Percentiles rank a stretch among this genome's conserved stretches.
phyloP scores from a whole-genome alignment of 2,329 filamentous ascomycete genomes.

The Peltaster fructicola region DNA sequence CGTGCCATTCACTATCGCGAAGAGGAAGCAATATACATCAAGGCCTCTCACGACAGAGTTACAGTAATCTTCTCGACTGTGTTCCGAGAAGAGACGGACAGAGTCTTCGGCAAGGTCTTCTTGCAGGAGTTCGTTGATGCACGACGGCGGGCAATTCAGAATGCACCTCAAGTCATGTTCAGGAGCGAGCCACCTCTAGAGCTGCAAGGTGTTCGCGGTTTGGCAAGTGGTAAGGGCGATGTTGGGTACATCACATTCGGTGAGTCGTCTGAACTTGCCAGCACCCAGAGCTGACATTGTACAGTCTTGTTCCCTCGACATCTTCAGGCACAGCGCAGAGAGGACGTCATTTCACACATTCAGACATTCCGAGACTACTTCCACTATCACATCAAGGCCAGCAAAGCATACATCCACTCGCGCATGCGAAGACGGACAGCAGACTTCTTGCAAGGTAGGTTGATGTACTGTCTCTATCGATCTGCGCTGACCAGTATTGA shows the following conservation, averaged over 20 bases:
- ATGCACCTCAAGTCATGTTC: constrained; percentile 94
- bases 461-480: neutral
- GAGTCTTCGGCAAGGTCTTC: constrained; percentile 95
- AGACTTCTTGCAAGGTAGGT: constrained; percentile 86
- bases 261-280: constrained; percentile 25
- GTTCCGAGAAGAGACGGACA: constrained; percentile 93
- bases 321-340: constrained; percentile 66
- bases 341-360: constrained; percentile 94
- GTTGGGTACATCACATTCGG: constrained; percentile 97
- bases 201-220: constrained; percentile 69
- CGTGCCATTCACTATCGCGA: constrained; percentile 98
- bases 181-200: constrained; percentile 87
- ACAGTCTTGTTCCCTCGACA: constrained; percentile 96
- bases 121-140: constrained; percentile 98
- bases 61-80: constrained; percentile 98
- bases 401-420: constrained; percentile 97
- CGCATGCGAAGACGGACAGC: constrained; percentile 95
- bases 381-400: constrained; percentile 99
- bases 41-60: constrained; percentile 90
- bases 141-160: constrained; percentile 84
- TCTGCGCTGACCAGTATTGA: constrained; percentile 30
- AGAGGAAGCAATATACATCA: constrained; percentile 97
- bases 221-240: constrained; percentile 61
- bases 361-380: constrained; percentile 99
- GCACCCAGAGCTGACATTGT: too few species aligned